Base-by-base conservation (phyloP, 495 filamentous ascomycete species). In the Bacidia rubella region DNA sequence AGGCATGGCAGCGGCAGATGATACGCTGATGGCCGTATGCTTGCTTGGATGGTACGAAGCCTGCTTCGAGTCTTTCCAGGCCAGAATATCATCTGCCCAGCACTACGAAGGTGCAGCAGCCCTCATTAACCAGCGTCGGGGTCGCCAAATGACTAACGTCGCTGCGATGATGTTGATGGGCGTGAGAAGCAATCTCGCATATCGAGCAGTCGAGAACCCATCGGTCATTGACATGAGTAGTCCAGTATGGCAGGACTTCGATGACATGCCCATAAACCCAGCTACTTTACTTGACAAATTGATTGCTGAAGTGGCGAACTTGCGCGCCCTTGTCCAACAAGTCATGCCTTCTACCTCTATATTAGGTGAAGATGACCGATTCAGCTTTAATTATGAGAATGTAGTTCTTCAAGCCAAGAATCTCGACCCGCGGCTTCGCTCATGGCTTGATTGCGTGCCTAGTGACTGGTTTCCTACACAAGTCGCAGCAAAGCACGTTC, bases 1-100 rank as follows among this genome's bases (percentile, higher is more conserved):
- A 24, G 58, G 68, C n/a, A 60, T 66, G 40, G 65, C 67, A 47
- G 58, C 68, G 54, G 61, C 73, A n/a, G 77, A 84, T 54, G 67
- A 72, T 25, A 75, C 77, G n/a, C 60, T 86, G 20, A 74, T 78
- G 22, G 69, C 79, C 0, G 74, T 84, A 23, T 63, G 85, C 42
- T 38, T 61, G 15, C 54, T 61, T 20, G 53, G 55, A 11, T 53
- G 55, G 2, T 58, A 58, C 22, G 55, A 61, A 48, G 56, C 57
- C 26, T 23, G 47, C 21, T 12, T 10, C 39, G 26, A 22, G 17
- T 29, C 40, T 43, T 46, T 54, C 12, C 45, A 26, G 2, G 46
- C 57, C 2, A 51, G 51, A 19, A 51, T 53, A 21, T 54, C 51
- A 46, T 46, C 47, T 40, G 20, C 23, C 15, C 40, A 44, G 4